Base-by-base conservation (phyloP, 202 grass and related monocot genomes). In the Zoysia matrella region DNA sequence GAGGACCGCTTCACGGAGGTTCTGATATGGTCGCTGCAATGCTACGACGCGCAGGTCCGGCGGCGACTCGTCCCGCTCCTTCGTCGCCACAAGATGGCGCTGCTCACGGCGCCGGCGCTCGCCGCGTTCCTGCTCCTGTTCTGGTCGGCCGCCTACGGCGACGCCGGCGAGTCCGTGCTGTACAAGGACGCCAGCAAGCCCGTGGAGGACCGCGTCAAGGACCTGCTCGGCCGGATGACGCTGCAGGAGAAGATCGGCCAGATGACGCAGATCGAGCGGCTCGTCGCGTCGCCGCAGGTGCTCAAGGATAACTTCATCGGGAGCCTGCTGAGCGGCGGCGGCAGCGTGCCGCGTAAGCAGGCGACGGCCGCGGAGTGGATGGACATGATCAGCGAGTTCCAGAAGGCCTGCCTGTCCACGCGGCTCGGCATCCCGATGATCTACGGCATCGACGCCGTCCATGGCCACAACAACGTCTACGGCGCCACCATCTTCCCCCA, bases 401-500 rank as follows among this genome's bases (percentile, higher is more conserved):
- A 97, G 84, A 85, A 84, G 47, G 89, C 78, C 1, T 94, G 83
- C 70, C 44, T 97, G 46, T 81, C 71, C 2, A 97, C 94, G 44
- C 87, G 91, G 10, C 87, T 91, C 13, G 91, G 76, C 30, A 97
- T 97, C 60, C 94, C 94, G 8, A 97, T 97, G 91, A 97, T 97
- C 64, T 97, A 97, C 83, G 94, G 94, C 78, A 93, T 97, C 61
- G 94, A 97, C 78, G 94, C 94, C 11, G 94, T 97, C 57, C 94
- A 97, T 45, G 94, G 94, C 1, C 86, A 97, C 62, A 97, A 97
- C 85, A 97, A 97, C 42, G 94, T 93, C 58, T 97, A 97, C 69
- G 88, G 86, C 53, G 94, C 94, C 22, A 97, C 94, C 72, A 97
- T 97, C 71, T 97, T 97, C 82, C 94, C 94, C 7, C 94, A 97